Evolutionary conservation across 2,329 filamentous ascomycete genomes (phyloP).

Genomic region (Penicillium sp.): DNA sequence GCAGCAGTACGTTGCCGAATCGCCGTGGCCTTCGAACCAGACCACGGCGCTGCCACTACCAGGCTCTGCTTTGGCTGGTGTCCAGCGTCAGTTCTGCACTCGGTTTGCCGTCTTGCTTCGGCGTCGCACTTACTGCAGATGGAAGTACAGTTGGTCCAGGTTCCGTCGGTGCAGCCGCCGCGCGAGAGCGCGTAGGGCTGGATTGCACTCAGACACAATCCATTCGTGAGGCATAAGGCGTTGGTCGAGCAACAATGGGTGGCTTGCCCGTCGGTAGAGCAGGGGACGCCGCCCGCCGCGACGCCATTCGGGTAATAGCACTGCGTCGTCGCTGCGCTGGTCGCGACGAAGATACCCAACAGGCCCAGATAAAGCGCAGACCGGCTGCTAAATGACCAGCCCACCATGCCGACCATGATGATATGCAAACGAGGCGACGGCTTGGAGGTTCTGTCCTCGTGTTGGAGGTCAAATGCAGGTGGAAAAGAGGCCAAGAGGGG

Average conservation of each 20-base stretch:
- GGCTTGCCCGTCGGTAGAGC: conserved; percentile 22
- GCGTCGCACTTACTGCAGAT: conserved; percentile 21
- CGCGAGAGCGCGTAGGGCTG: conserved; percentile 30
- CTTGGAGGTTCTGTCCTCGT: too few relatives aligned
- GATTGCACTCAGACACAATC: conserved; percentile 25
- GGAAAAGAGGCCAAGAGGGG: too few relatives aligned
- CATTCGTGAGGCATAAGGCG: conserved; percentile 32
- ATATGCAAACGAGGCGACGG: too few relatives aligned
- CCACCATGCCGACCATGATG: too few relatives aligned
- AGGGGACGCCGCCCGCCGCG: conserved; percentile 24
- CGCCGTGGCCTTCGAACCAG: conserved; percentile 12
- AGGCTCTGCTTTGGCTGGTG: conserved; percentile 10
- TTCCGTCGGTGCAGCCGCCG: conserved; percentile 29
- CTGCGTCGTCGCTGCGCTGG: too few relatives aligned
- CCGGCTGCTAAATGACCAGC: too few relatives aligned
- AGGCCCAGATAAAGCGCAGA: too few relatives aligned
- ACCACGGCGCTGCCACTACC: too few relatives aligned
- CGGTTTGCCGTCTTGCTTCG: neutral
- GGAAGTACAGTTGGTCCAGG: conserved; percentile 27
- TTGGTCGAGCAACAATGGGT: conserved; percentile 27
- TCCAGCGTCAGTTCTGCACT: too few relatives aligned
- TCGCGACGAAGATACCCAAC: too few relatives aligned
- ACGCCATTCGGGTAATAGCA: conserved; percentile 32
- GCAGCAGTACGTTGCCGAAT: conserved; percentile 28
- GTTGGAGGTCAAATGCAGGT: too few relatives aligned